Percentiles rank a stretch among this genome's conserved stretches.
Conservation (phyloP, 2,329 filamentous ascomycete genomes). For the Pyrenochaeta sp. region DNA sequence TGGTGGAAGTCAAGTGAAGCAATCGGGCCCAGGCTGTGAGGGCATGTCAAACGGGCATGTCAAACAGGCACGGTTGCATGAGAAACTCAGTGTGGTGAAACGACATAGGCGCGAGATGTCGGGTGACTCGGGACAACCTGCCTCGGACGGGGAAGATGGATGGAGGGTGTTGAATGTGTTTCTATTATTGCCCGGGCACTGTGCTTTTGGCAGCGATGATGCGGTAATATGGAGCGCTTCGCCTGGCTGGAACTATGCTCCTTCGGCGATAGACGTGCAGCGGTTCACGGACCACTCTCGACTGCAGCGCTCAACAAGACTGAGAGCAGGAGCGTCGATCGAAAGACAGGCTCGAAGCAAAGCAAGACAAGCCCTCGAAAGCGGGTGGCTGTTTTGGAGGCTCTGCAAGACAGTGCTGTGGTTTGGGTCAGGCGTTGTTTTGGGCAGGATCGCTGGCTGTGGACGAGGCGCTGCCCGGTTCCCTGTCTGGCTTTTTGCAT, state of each 20-base stretch:
- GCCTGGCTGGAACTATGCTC: slow-evolving; percentile 12
- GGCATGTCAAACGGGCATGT: not conserved
- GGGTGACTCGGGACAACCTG: not conserved
- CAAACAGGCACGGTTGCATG: slow-evolving; percentile 4
- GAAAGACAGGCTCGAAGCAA: not conserved
- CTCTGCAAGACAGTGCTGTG: slow-evolving; percentile 8
- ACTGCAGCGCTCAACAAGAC: slow-evolving; percentile 19
- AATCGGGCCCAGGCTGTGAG: not conserved
- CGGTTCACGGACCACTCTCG: slow-evolving; percentile 11
- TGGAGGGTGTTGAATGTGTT: not conserved
- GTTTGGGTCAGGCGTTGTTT: slow-evolving; percentile 1
- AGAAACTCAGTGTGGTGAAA: slow-evolving; percentile 6
- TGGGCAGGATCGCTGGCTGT: slow-evolving; percentile 1
- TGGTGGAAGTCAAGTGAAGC: not conserved
- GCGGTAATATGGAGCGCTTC: slow-evolving; percentile 20
- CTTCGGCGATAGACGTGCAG: slow-evolving; percentile 18
- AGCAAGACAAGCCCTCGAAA: not conserved
- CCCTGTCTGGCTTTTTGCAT: slow-evolving; percentile 5
- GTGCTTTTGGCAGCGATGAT: slow-evolving; percentile 11
- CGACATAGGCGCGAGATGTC: not conserved
- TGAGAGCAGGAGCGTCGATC: slow-evolving; percentile 3
- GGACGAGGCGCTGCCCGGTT: not conserved
- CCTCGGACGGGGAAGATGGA: not conserved
- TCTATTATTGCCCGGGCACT: slow-evolving; percentile 14
- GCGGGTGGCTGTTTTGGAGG: not conserved